phyloP scores from a whole-genome alignment of 1,284 basidiomycete genomes.

The Rhodotorula glutinis region DNA sequence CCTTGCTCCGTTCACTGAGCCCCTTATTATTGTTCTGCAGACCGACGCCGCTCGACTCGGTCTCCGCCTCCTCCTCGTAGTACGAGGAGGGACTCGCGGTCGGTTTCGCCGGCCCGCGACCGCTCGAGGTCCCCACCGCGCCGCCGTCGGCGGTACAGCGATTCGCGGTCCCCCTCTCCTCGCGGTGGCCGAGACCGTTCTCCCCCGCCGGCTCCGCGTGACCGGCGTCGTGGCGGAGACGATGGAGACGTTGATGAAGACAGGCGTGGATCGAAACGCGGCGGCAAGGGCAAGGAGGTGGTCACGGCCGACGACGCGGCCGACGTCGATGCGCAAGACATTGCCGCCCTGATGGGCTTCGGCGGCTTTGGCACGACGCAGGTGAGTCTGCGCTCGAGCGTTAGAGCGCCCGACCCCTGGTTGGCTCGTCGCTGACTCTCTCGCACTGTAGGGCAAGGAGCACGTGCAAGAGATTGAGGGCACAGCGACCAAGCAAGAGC shows the following conservation, averaged over 20 bases:
- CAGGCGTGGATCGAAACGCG: neutral
- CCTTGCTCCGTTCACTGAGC: neutral
- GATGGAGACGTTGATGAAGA: neutral
- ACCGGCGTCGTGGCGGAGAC: neutral
- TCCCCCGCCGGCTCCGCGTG: neutral
- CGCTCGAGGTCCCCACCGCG: constrained; percentile 10
- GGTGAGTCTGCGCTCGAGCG: constrained; percentile 53
- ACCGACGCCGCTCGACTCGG: constrained; percentile 8
- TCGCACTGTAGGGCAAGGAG: constrained; percentile 61
- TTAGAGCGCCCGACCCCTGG: neutral
- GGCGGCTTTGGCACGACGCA: constrained; percentile 85
- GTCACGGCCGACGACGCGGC: constrained; percentile 58
- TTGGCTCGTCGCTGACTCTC: neutral
- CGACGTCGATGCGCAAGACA: constrained; percentile 61
- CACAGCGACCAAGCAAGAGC: constrained; percentile 71
- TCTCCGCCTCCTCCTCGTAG: constrained; percentile 4
- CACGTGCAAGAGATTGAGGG: constrained; percentile 57
- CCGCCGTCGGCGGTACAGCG: neutral
- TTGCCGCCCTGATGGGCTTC: constrained; percentile 90
- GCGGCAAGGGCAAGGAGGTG: neutral
- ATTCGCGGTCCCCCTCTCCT: constrained; percentile 4
- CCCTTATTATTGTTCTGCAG: neutral
- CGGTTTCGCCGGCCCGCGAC: constrained; percentile 5
- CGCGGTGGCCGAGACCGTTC: neutral
- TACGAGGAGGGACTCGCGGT: constrained; percentile 1